Percentiles rank a stretch among this genome's conserved stretches.
Evolutionary conservation across 352 stramenopile genomes (phyloP).

Genomic region (Thalassiosira hispida): DNA sequence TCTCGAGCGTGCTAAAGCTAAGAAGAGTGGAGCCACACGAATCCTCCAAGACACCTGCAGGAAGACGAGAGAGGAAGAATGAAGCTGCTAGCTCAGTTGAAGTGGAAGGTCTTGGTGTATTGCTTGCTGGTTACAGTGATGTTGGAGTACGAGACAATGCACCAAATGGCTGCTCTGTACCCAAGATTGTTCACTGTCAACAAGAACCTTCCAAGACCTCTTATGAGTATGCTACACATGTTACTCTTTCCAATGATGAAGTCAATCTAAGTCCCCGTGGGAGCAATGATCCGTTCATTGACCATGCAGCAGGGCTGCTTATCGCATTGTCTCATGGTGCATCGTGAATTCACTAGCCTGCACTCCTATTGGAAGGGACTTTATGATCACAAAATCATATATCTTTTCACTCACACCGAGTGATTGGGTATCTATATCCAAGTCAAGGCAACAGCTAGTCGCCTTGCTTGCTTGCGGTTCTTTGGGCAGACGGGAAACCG

Average conservation of each 20-base stretch:
- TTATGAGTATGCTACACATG: background rate
- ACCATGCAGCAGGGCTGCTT: constrained; percentile 41
- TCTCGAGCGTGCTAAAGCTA: constrained; percentile 73
- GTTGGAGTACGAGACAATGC: background rate
- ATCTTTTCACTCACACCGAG: no score
- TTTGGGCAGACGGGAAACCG: no score
- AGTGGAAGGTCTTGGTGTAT: constrained; percentile 68
- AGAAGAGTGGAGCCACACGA: constrained; percentile 75
- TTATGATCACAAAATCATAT: no score
- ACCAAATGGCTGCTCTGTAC: background rate
- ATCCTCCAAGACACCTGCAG: constrained; percentile 69
- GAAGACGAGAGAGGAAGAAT: constrained; percentile 72
- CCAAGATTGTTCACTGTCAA: constrained; percentile 18
- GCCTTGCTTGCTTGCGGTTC: no score
- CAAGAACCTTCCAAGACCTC: background rate
- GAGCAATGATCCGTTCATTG: constrained; percentile 27
- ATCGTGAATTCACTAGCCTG: background rate
- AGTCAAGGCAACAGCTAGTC: no score
- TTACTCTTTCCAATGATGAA: constrained; percentile 10
- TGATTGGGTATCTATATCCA: no score
- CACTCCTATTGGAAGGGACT: background rate
- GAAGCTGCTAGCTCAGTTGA: constrained; percentile 70
- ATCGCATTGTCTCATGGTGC: constrained; percentile 31
- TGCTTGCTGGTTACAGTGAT: background rate
- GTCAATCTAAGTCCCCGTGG: background rate